These are phyloP conservation scores for Colletotrichum sp. DNA, from an alignment of 2,329 filamentous ascomycete genomes.

Conservation along the genomic window DNA sequence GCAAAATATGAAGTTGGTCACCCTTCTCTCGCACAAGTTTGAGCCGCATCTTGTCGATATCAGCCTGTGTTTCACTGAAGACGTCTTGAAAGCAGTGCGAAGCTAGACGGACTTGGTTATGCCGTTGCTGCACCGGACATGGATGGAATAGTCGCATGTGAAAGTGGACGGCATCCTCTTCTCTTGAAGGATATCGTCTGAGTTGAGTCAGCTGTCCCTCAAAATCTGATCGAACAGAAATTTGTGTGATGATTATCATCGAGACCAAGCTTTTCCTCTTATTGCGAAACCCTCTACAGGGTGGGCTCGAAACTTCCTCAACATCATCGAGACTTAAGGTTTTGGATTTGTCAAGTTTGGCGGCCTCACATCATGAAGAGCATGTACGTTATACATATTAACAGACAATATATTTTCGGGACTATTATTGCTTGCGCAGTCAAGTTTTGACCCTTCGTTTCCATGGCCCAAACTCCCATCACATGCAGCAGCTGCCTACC, in stretches of 20 bases:
- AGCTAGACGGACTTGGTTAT: background rate
- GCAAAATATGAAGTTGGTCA: background rate
- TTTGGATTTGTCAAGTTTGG: background rate
- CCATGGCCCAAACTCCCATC: background rate
- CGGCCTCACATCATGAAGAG: background rate
- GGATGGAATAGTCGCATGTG: background rate
- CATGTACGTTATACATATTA: background rate
- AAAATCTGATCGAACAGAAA: background rate
- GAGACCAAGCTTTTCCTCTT: background rate
- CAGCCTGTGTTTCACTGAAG: background rate
- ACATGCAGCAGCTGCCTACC: background rate
- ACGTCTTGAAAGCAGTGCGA: background rate
- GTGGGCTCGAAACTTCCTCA: too few relatives aligned
- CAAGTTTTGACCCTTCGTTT: background rate
- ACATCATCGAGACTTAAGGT: background rate
- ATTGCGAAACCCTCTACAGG: too few relatives aligned
- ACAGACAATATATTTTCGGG: background rate
- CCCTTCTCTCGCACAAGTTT: background rate
- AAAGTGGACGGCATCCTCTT: background rate
- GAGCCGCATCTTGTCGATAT: background rate
- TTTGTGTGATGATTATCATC: background rate
- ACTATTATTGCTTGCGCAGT: slow-evolving; percentile 17
- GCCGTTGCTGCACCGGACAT: background rate
- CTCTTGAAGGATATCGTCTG: background rate
- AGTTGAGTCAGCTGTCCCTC: background rate